Evolutionary conservation across 441 rosid genomes (phyloP).

Genomic region (Monsonia emarginata): DNA sequence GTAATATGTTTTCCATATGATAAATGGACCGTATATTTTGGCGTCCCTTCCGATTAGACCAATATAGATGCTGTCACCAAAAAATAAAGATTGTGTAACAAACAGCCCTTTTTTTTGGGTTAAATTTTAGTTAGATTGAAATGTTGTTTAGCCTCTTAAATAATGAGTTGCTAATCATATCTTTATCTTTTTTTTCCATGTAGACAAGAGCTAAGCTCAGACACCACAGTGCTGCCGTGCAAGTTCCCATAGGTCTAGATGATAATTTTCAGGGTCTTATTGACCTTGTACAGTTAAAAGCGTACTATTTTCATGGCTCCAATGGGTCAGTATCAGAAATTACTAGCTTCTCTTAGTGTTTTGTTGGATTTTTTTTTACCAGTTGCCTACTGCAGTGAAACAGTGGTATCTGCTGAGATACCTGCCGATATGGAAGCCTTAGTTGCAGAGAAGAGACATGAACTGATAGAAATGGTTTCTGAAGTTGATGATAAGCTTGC

Average conservation of each 20-base stretch:
- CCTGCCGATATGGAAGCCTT: slow-evolving; percentile 69
- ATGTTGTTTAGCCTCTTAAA: neutral
- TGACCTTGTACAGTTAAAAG: slow-evolving; percentile 65
- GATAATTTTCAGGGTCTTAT: slow-evolving; percentile 79
- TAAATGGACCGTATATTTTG: no score
- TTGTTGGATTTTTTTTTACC: neutral
- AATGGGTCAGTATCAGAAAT: slow-evolving; percentile 54
- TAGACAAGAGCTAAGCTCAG: slow-evolving; percentile 89
- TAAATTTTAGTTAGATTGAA: neutral
- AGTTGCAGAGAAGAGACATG: slow-evolving; percentile 73
- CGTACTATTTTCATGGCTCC: slow-evolving; percentile 61
- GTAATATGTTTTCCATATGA: no score
- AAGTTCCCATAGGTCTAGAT: slow-evolving; percentile 87
- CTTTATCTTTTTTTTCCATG: slow-evolving; percentile 10
- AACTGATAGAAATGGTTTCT: slow-evolving; percentile 74
- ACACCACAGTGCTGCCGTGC: slow-evolving; percentile 90
- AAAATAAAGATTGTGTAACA: neutral
- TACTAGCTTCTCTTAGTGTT: slow-evolving; percentile 7
- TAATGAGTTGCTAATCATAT: slow-evolving; percentile 5
- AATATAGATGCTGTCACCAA: neutral
- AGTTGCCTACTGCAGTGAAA: slow-evolving; percentile 56
- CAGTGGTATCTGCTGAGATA: slow-evolving; percentile 55
- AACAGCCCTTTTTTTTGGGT: neutral
- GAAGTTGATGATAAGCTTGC: slow-evolving; percentile 95
- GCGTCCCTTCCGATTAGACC: neutral